Base-by-base conservation (phyloP, 108 stramenopile genomes). In the Nitzschia sp. region DNA sequence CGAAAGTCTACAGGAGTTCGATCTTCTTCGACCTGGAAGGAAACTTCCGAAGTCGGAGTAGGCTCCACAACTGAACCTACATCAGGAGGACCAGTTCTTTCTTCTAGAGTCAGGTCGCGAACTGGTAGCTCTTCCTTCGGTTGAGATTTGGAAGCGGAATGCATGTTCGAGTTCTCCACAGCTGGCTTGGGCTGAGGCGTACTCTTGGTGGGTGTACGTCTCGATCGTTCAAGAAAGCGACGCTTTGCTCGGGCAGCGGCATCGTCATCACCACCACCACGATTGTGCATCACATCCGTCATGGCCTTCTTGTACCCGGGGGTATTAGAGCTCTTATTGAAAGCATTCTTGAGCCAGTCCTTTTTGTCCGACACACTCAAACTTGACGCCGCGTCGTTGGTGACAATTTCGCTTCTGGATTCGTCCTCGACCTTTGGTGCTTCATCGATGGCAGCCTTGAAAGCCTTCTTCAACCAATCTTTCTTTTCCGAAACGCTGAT, bases 391-490 rank as follows among this genome's bases (percentile, higher is more conserved):
- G 68, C 67, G 27, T 79, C 73, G 56, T 69, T 45, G 44, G 48
- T 47, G 26, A 73, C 52, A 46, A 67, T 69, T 55, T 65, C 68
- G 28, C n/a, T 41, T 58, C 68, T 25, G 45, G 55, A 19, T 1
- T 13, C 63, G 17, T 64, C 63, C 29, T 29, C 33, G 11, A 26
- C 13, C 32, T 8, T 15, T 16, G 30, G 15, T 33, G 31, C 48
- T 1, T 48, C 29, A 2, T 48, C 47, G 29, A 27, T 31, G 13
- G 60, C 60, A 45, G 60, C 59, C 53, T 77, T 79, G 77, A 92
- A 89, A 31, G 88, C 85, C 44, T 75, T 80, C n/a, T 85, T 63
- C 34, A 92, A 69, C 91, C 86, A 86, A 53, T 84, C 61, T 50
- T 88, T 82, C 69, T 86, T 87, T 25, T 84, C 83, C 13, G 81